Conservation (phyloP, 2,329 filamentous ascomycete genomes). For the Aspergillus puulaauensis region DNA sequence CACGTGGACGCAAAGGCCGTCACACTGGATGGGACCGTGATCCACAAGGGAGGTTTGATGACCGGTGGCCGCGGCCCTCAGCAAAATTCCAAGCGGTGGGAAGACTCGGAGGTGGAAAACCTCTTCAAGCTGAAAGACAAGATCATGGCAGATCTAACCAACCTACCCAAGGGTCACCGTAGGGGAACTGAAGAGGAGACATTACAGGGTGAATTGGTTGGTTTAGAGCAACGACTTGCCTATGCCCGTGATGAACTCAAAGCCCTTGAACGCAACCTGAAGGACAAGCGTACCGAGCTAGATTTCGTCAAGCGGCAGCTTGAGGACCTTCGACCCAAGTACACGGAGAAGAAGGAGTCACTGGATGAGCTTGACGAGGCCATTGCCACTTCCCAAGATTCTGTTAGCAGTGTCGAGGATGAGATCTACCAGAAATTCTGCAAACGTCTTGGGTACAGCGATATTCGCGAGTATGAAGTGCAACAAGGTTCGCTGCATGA, state of each 20-base stretch:
- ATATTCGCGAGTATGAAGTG: constrained; percentile 89
- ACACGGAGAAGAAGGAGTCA: constrained; percentile 67
- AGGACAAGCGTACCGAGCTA: constrained; percentile 80
- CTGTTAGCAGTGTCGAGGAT: constrained; percentile 81
- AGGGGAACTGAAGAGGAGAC: constrained; percentile 75
- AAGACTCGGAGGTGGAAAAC: constrained; percentile 85
- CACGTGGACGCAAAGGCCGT: constrained; percentile 90
- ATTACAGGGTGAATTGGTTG: constrained; percentile 74
- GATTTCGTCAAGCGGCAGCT: constrained; percentile 72
- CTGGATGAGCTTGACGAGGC: constrained; percentile 62
- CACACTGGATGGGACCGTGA: constrained; percentile 90
- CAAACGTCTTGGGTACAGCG: constrained; percentile 76
- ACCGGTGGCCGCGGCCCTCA: constrained; percentile 87
- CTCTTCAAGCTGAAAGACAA: constrained; percentile 75
- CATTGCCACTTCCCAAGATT: constrained; percentile 57
- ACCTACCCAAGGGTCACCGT: constrained; percentile 75
- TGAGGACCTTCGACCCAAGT: constrained; percentile 74
- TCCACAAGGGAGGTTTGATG: constrained; percentile 95
- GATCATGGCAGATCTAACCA: constrained; percentile 72
- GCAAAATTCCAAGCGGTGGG: constrained; percentile 76
- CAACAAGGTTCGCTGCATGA: constrained; percentile 92
- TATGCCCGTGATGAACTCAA: constrained; percentile 74
- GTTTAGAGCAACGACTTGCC: constrained; percentile 73
- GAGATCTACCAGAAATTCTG: constrained; percentile 85
- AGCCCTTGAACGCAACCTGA: constrained; percentile 76